Evolutionary conservation across 352 stramenopile species (phyloP), one percentile per base, ranked within the genome.

Genomic region (Globisporangium ultimum): DNA sequence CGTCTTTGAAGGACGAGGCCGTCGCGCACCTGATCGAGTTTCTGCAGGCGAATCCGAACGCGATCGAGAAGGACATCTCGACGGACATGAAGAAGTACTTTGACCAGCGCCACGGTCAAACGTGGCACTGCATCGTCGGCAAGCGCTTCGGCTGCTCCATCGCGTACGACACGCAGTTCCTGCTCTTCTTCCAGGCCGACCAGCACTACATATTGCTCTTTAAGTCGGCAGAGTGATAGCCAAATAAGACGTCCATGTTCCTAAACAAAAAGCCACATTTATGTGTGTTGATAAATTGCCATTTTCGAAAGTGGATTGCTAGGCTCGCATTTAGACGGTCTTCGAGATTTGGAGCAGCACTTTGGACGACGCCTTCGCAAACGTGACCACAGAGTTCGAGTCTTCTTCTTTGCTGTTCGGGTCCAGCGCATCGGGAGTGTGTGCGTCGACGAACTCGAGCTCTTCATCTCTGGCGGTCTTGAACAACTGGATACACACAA

Each of bases 71-170:
- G 77, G 96, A 99, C 71, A 97, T 99, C 63, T 95, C 97, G 34
- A 98, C 96, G 24, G 98, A 98, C 67, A 98, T 99, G 73, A 99
- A 99, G 72, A 99, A 99, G 73, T 97, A 98, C 76, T 99, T 99
- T 69, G 97, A 99, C 75, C 97, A 98, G 70, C 97, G 97, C 63
- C 92, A 96, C 71, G 86, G 82, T 40, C 89, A 87, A 21, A 98
- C 91, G 38, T 98, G 93, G 92, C 95, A 98, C 70, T 97, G 95
- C 63, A 98, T 98, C 75, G 86, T 95, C 7, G 87, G 89, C 51
- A 90, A 91, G 66, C 83, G 82, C 54, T 97, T 95, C 55, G 89
- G 87, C 12, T 96, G 89, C 66, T 97, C 89, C 20, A 84, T 97
- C 34, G 89, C 89, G 32, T 95, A 97, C 69, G 84, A 96, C 64